Evolutionary conservation across 768 basidiomycete genomes (phyloP), one percentile per base, ranked within the genome.

Genomic region (Ramaria sp.): DNA sequence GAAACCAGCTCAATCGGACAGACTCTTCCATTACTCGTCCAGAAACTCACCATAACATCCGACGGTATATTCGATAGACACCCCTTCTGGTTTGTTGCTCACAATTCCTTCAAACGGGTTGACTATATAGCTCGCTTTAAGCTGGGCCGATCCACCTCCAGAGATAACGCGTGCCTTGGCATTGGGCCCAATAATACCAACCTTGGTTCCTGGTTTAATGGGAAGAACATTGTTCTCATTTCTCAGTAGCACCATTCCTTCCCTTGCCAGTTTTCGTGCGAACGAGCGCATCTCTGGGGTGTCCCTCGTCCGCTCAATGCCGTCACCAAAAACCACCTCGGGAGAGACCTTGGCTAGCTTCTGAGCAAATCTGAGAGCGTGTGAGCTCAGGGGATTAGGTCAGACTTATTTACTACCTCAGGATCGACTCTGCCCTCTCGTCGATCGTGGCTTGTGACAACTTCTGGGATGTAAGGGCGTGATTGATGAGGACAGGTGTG

Each of bases 91-190:
- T 10, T 78, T 78, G 51, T 72, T 75, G n/a, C 67, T 66, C 13
- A 66, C 63, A 24, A 88, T 72, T 7, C 84, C 86, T 30, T 90
- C 80, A 66, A 81, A 89, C 0, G 91, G 90, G 5, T 80, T 81
- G 48, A 86, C 69, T 60, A 86, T 86, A 72, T 87, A 92, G 4
- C 82, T 82, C 0, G 88, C 74, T 63, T 87, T 84, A 41, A 91
- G 72, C 2, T 78, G 75, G 0, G 87, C 88, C 13, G 83, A 84
- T 33, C 86, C 87, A 45, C 86, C 87, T 24, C 88, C 89, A 19
- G 85, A 88, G 46, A 87, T 80, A 6, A 86, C 73, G 39, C 77
- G 68, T 51, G 78, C 80, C 65, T 79, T 79, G 43, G 80, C 81
- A 66, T 86, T 86, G 2, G 85, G 82, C 0, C 85, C 85, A 55